A percentile compares a stretch with the other conserved stretches of the same genome.
Evolutionary conservation across 2,329 filamentous ascomycete species (phyloP).

Genomic region (Exophiala spinifera): DNA sequence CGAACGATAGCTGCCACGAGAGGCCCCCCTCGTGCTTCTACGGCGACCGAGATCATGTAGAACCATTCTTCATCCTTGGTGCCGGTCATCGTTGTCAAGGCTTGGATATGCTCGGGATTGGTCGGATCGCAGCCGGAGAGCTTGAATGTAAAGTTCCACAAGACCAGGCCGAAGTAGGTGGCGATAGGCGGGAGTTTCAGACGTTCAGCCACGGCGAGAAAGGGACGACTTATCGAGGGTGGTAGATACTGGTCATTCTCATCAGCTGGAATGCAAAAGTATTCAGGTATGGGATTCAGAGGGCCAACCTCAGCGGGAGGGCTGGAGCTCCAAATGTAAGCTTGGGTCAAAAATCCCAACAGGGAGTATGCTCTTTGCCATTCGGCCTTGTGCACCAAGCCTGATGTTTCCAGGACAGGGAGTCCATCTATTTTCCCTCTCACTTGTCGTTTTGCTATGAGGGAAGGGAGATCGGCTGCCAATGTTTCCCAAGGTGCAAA

Average conservation of each 20-base stretch:
- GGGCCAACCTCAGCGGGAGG: slow-evolving; percentile 68
- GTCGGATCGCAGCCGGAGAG: slow-evolving; percentile 32
- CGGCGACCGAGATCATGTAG: slow-evolving; percentile 51
- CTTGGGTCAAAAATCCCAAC: slow-evolving; percentile 71
- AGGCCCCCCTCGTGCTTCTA: too few species aligned
- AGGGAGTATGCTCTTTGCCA: slow-evolving; percentile 81
- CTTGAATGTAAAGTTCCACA: slow-evolving; percentile 39
- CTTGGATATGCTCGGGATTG: slow-evolving; percentile 37
- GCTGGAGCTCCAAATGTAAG: slow-evolving; percentile 79
- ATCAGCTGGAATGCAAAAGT: too few species aligned
- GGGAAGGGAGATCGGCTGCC: slow-evolving; percentile 69
- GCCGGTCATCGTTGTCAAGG: slow-evolving; percentile 38
- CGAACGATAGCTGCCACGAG: too few species aligned
- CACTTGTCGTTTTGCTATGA: slow-evolving; percentile 73
- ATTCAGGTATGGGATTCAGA: too few species aligned
- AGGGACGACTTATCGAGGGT: slow-evolving; percentile 37
- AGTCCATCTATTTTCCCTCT: slow-evolving; percentile 71
- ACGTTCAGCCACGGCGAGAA: slow-evolving; percentile 37
- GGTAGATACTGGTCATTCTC: too few species aligned
- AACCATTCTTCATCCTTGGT: slow-evolving; percentile 47
- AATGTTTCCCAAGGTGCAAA: slow-evolving; percentile 88
- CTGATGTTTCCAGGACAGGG: slow-evolving; percentile 72
- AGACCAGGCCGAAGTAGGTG: slow-evolving; percentile 42
- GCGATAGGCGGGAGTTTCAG: slow-evolving; percentile 41
- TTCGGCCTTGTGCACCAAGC: slow-evolving; percentile 74